Base-by-base conservation (phyloP, 352 stramenopile species). In the Phytopythium mirpurense region DNA sequence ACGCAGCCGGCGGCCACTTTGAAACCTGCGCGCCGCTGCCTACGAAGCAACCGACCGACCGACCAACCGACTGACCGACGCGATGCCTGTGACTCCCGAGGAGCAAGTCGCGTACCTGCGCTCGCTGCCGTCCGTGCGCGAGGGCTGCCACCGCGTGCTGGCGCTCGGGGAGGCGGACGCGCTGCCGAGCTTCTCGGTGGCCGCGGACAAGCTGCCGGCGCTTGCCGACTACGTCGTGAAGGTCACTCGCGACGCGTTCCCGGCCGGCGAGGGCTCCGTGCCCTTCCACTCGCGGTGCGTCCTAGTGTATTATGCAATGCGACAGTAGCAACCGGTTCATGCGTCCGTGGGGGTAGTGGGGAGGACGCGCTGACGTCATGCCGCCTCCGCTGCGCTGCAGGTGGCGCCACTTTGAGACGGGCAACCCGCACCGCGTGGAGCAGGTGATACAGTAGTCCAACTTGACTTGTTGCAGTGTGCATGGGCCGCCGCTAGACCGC, bases 391-490 rank as follows among this genome's bases (percentile, higher is more conserved):
- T 47, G 15, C 19, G 29, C 14, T 12, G 5, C 14, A 67, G 60
- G 45, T 79, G 69, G 69, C 78, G 84, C 41, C 84, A 95, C 60
- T 93, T 95, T 47, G 84, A 95, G 65, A 80, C 77, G 23, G 82
- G 84, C 3, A 79, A 89, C 48, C 63, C 85, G 29, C 56, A 82
- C 10, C 78, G 84, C 10, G 65, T 87, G 5, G 51, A 65, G 10
- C 67, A 69, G 44, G 71, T 87, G 10, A n/a, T n/a, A n/a, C n/a
- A n/a, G n/a, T n/a, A n/a, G n/a, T n/a, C n/a, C n/a, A n/a, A n/a
- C n/a, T n/a, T n/a, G n/a, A n/a, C n/a, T n/a, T n/a, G n/a, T n/a
- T n/a, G n/a, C n/a, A n/a, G n/a, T n/a, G n/a, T n/a, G n/a, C n/a
- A n/a, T n/a, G n/a, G n/a, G n/a, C n/a, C n/a, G n/a, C n/a, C n/a